A percentile compares a stretch with the other conserved stretches of the same genome.
Evolutionary conservation across 331 rosid species (phyloP).

Genomic region (Quercus phellos): DNA sequence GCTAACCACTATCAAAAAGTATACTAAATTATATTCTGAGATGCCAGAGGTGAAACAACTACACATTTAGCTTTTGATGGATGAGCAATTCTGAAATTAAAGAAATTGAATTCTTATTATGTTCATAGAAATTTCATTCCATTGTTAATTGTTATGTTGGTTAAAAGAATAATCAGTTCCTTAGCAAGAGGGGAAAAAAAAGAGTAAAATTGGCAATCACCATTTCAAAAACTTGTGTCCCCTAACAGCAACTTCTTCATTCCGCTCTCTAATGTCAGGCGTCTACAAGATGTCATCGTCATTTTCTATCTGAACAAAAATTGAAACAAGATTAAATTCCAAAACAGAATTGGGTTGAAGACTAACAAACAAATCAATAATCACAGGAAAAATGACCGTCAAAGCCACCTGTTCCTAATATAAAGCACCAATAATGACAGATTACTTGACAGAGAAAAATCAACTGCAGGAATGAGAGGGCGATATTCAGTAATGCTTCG

Average conservation of each 20-base stretch:
- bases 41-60: neutral
- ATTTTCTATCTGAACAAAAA: conserved; percentile 54
- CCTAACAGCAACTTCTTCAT: conserved; percentile 73
- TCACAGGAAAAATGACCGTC: conserved; percentile 7
- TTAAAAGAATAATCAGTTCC: neutral
- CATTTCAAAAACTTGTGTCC: conserved; percentile 72
- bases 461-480: conserved; percentile 76
- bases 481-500: conserved; percentile 64
- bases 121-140: neutral
- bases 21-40: neutral
- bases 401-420: conserved; percentile 14
- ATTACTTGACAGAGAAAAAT: conserved; percentile 69
- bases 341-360: conserved; percentile 1
- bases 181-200: neutral
- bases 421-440: conserved; percentile 10
- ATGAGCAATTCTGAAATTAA: neutral
- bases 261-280: conserved; percentile 63
- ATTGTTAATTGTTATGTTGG: neutral
- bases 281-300: conserved; percentile 74
- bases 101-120: neutral
- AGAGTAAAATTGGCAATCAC: conserved; percentile 37
- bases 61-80: neutral
- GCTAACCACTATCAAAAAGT: neutral
- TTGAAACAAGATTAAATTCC: conserved; percentile 10
- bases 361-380: conserved; percentile 14